Conservation (phyloP, 108 stramenopile species). For the Cylindrotheca fusiformis region DNA sequence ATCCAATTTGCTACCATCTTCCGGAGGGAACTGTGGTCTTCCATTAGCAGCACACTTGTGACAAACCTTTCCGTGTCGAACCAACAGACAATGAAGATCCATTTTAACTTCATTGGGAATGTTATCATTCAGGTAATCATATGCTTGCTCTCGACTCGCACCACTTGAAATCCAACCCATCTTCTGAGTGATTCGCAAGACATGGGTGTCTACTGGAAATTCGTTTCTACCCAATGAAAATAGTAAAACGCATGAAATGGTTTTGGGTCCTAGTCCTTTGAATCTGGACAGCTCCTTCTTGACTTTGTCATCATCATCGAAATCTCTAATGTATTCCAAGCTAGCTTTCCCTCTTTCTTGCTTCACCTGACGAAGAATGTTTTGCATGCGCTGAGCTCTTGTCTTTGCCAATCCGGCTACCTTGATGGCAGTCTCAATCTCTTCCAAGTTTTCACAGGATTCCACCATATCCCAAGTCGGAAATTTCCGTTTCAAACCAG, state of each 20-base stretch:
- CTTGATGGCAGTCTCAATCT: constrained; percentile 54
- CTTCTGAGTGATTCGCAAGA: constrained; percentile 59
- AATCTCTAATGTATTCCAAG: constrained; percentile 61
- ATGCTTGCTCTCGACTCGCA: constrained; percentile 54
- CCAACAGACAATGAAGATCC: constrained; percentile 72
- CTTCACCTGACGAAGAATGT: constrained; percentile 43
- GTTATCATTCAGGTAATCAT: constrained; percentile 57
- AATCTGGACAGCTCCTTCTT: constrained; percentile 58
- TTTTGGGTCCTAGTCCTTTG: constrained; percentile 81
- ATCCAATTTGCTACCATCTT: constrained; percentile 49
- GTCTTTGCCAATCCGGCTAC: constrained; percentile 67
- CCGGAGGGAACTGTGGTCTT: constrained; percentile 70
- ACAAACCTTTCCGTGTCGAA: constrained; percentile 72
- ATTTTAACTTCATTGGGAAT: constrained; percentile 59
- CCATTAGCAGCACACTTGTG: constrained; percentile 67
- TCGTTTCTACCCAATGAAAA: constrained; percentile 70
- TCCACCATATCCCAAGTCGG: constrained; percentile 60
- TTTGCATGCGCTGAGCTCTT: constrained; percentile 55
- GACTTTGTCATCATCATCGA: constrained; percentile 43
- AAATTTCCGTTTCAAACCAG: constrained; percentile 48
- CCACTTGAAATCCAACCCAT: constrained; percentile 48
- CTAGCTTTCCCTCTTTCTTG: constrained; percentile 55
- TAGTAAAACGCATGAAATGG: constrained; percentile 76
- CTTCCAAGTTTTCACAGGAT: constrained; percentile 13
- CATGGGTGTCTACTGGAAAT: constrained; percentile 85